Evolutionary conservation across 139 green algal genomes (phyloP).

Genomic region (Picochlorum sp.): DNA sequence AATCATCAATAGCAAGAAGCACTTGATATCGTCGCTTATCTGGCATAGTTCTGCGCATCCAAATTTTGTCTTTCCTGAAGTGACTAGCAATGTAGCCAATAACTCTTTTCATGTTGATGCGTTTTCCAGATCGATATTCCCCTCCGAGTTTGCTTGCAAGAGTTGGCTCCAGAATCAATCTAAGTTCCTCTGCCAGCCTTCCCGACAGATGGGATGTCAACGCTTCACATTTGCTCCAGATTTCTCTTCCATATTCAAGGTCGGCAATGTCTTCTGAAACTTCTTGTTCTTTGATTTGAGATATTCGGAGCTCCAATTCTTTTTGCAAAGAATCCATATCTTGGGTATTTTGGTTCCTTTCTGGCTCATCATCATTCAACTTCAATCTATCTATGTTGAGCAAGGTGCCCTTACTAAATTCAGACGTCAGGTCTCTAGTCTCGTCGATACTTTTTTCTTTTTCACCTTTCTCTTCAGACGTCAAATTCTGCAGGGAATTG

Average conservation of each 20-base stretch:
- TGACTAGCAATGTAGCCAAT: constrained; percentile 96
- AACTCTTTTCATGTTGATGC: constrained; percentile 94
- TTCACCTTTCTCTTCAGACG: constrained; percentile 9
- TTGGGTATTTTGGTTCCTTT: constrained; percentile 12
- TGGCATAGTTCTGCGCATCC: constrained; percentile 84
- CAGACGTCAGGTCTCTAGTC: constrained; percentile 15
- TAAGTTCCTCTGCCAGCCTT: constrained; percentile 94
- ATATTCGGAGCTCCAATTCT: constrained; percentile 48
- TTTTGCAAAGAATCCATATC: constrained; percentile 32
- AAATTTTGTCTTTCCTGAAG: constrained; percentile 99
- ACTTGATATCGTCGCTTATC: constrained; percentile 96
- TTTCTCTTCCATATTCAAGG: constrained; percentile 28
- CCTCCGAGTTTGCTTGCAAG: constrained; percentile 76
- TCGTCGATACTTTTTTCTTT: constrained; percentile 16
- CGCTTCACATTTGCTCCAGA: constrained; percentile 75
- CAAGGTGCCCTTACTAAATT: constrained; percentile 19
- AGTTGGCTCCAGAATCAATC: constrained; percentile 90
- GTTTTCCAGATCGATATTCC: constrained; percentile 93
- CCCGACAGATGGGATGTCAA: constrained; percentile 58
- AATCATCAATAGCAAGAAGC: constrained; percentile 83
- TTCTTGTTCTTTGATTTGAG: constrained; percentile 12
- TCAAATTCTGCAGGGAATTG: neutral
- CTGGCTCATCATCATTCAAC: constrained; percentile 10
- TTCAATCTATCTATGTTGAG: constrained; percentile 7
- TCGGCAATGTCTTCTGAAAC: constrained; percentile 11